Evolutionary conservation across 2,329 filamentous ascomycete genomes (phyloP).

Genomic region (Colletotrichum orbiculare): DNA sequence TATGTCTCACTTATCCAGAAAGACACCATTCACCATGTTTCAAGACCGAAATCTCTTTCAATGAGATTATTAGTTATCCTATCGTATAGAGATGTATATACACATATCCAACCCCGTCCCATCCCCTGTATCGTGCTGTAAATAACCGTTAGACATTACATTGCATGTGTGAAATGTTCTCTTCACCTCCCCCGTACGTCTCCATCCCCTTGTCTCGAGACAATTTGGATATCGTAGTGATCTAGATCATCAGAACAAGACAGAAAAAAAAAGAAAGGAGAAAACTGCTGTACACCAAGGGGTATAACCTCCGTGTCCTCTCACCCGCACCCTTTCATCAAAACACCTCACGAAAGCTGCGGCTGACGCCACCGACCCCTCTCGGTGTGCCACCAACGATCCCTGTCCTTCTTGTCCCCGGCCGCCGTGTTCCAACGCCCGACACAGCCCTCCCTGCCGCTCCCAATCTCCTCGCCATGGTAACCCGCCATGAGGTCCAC

Average conservation of each 20-base stretch:
- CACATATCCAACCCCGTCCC: too few species aligned
- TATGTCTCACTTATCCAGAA: not conserved
- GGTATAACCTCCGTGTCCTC: slow-evolving; percentile 10
- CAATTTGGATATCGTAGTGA: slow-evolving; percentile 25
- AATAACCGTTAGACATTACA: not conserved
- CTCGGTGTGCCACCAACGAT: slow-evolving; percentile 63
- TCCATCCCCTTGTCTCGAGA: slow-evolving; percentile 8
- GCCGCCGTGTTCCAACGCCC: slow-evolving; percentile 59
- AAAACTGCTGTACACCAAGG: not conserved
- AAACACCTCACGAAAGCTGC: slow-evolving; percentile 26
- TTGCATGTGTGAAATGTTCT: slow-evolving; percentile 3
- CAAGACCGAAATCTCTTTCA: too few species aligned
- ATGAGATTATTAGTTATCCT: not conserved
- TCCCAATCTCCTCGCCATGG: slow-evolving; percentile 56
- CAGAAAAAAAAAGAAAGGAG: not conserved
- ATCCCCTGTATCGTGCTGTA: too few species aligned
- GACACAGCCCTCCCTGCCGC: slow-evolving; percentile 52
- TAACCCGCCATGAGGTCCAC: slow-evolving; percentile 59
- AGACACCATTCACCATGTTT: not conserved
- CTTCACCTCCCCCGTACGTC: not conserved
- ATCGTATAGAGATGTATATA: not conserved
- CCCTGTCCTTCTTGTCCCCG: slow-evolving; percentile 59
- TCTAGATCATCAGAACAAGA: slow-evolving; percentile 1
- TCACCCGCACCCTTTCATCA: slow-evolving; percentile 8
- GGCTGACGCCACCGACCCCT: slow-evolving; percentile 54